Evolutionary conservation across 1,284 basidiomycete genomes (phyloP), one percentile per base, ranked within the genome.

Genomic region (Wolfiporia cocos): DNA sequence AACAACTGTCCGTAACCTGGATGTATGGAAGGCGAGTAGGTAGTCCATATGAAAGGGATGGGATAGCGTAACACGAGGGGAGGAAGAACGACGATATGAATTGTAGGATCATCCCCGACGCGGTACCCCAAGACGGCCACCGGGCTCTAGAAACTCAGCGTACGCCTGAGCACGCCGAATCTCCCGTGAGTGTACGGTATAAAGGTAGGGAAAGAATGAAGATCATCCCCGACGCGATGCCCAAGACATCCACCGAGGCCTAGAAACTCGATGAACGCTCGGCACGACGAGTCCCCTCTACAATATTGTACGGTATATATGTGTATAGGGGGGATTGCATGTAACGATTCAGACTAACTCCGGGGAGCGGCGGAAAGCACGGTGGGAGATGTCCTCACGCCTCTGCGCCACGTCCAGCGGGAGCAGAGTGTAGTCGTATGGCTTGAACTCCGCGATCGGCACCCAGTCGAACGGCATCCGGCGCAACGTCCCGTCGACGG

Each of bases 131-230:
- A 31, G 32, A n/a, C 9, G 2, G 14, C 9, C 31, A 14, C 30
- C 39, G 19, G 34, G 39, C 21, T 21, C 38, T 39, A 39, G 39
- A 34, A 41, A 41, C 39, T 41, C 18, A 32, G 34, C 14, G 39
- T 11, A 30, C 32, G 32, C 23, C 30, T n/a, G 21, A 17, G 32
- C 32, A 23, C 4, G 9, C 30, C 14, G 12, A 41, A 19, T 34
- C 39, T 17, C 18, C 18, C 17, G 32, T 34, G n/a, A n/a, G n/a
- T n/a, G n/a, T n/a, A n/a, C n/a, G n/a, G n/a, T n/a, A n/a, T n/a
- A n/a, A n/a, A 26, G 5, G 14, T 34, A 11, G 10, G 14, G 31
- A 17, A 3, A 3, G n/a, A n/a, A n/a, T n/a, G n/a, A 28, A 14
- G 26, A 9, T 28, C 26, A 28, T 28, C 26, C 26, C 26, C 7